phyloP scores from a whole-genome alignment of 345 rosid genomes.

The thale cress (Arabidopsis thaliana) region DNA sequence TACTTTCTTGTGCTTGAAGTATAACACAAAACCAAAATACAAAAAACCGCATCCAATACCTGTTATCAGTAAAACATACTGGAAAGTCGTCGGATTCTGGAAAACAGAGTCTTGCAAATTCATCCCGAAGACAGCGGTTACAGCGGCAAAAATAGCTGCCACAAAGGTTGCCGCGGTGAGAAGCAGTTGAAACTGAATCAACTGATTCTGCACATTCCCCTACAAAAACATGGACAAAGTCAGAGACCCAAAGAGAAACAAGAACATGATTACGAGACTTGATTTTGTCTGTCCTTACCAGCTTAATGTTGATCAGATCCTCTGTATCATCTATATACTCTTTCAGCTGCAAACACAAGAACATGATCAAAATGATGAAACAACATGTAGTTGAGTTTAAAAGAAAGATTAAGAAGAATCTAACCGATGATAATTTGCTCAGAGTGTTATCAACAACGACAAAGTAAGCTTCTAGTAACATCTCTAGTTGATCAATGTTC shows the following conservation, averaged over 20 bases:
- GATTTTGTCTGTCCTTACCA: slow-evolving; percentile 53
- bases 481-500: slow-evolving; percentile 90
- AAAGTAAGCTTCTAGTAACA: slow-evolving; percentile 95
- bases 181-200: slow-evolving; percentile 93
- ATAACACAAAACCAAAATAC: slow-evolving; percentile 67
- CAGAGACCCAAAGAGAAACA: background rate
- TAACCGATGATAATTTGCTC: slow-evolving; percentile 85
- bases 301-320: slow-evolving; percentile 92
- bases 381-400: background rate
- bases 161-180: slow-evolving; percentile 94
- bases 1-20: slow-evolving; percentile 83
- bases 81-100: slow-evolving; percentile 64
- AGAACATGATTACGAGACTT: background rate
- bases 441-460: slow-evolving; percentile 74
- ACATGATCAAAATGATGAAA: slow-evolving; percentile 15
- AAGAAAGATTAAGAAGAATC: slow-evolving; percentile 25
- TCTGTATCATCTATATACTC: slow-evolving; percentile 98
- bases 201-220: slow-evolving; percentile 95
- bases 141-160: slow-evolving; percentile 82
- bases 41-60: slow-evolving; percentile 60
- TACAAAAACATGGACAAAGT: slow-evolving; percentile 42
- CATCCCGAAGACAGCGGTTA: slow-evolving; percentile 90
- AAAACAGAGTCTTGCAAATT: slow-evolving; percentile 72
- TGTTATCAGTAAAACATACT: slow-evolving; percentile 75
- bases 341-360: slow-evolving; percentile 69